Base-by-base conservation (phyloP, 192 early-diverging fungal genomes). In the Neocallimastix lanati region DNA sequence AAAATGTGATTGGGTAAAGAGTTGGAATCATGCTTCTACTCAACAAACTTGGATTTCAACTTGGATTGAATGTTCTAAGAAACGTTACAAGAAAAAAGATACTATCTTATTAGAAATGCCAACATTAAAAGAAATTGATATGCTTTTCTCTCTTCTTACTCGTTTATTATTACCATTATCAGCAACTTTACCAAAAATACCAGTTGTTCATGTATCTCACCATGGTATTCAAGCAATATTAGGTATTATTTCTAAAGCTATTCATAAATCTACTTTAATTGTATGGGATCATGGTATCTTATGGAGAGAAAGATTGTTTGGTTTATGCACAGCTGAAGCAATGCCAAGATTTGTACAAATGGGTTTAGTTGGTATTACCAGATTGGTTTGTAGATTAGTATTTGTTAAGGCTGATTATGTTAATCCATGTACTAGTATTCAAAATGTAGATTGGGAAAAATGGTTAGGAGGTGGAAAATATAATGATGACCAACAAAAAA, bases 211-310 rank as follows among this genome's bases (percentile, higher is more conserved):
- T 78, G 81, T 82, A 28, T 86, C 85, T 2, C 85, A 86, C 38
- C 85, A 86, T 82, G 85, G 85, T 76, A 85, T 86, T 28, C 85
- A 86, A 78, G 83, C 85, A 1, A 85, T 86, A 35, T n/a, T 86
- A 21, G 85, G 85, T 77, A 85, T 86, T 16, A 79, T 86, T 78
- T 84, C 85, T 13, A 87, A 86, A 77, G 77, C 37, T 29, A 29
- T 86, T 15, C 78, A 84, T 78, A 82, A 82, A n/a, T 83, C 81
- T 28, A 78, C 78, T 12, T 25, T 86, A 12, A 78, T 86, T 76
- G 79, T 86, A 25, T 86, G 85, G 85, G 85, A 86, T 77, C 85
- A 86, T 77, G 85, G 85, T 28, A 86, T 86, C 30, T 82, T 86
- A 27, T 86, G 85, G 85, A 76, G 85, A 27, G 85, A 86, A 78